These are phyloP conservation scores for Aspergillus chevalieri DNA, from an alignment of 2,329 filamentous ascomycete genomes.

Conservation along the genomic window DNA sequence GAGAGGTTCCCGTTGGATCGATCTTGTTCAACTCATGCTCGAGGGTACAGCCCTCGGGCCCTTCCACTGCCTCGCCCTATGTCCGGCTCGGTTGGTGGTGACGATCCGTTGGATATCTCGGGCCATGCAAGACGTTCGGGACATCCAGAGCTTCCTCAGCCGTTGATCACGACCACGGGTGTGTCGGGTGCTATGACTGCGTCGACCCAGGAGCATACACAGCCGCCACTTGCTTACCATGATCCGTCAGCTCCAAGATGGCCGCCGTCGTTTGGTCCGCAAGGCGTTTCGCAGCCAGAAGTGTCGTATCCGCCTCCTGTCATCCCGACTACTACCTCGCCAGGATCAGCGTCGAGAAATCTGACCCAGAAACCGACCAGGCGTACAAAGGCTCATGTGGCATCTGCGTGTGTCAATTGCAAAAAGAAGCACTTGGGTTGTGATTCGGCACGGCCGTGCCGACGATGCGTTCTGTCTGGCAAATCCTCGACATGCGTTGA, in stretches of 20 bases:
- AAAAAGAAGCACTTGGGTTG: conserved; percentile 45
- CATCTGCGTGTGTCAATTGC: conserved; percentile 45
- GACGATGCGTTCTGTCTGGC: conserved; percentile 40
- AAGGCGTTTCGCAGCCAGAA: conserved; percentile 12
- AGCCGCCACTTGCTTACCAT: conserved; percentile 11
- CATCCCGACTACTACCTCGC: conserved; percentile 14
- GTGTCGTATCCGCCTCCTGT: conserved; percentile 20
- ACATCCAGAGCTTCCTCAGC: conserved; percentile 23
- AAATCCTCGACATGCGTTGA: conserved; percentile 42
- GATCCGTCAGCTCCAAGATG: conserved; percentile 16
- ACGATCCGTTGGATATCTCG: conserved; percentile 33
- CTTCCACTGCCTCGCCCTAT: conserved; percentile 37
- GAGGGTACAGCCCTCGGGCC: conserved; percentile 34
- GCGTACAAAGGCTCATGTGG: conserved; percentile 43
- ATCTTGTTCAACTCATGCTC: conserved; percentile 31
- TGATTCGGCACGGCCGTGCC: conserved; percentile 41
- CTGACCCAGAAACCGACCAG: conserved; percentile 35
- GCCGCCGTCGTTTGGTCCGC: conserved; percentile 16
- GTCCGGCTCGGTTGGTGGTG: conserved; percentile 36
- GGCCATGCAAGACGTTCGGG: conserved; percentile 26
- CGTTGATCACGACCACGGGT: conserved; percentile 14
- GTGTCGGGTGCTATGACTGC: not conserved
- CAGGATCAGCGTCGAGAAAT: conserved; percentile 18
- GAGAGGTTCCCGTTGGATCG: conserved; percentile 30
- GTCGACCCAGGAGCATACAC: conserved; percentile 11